These are phyloP conservation scores for Cytospora leucostoma DNA, from an alignment of 2,329 filamentous ascomycete species.

Conservation along the genomic window DNA sequence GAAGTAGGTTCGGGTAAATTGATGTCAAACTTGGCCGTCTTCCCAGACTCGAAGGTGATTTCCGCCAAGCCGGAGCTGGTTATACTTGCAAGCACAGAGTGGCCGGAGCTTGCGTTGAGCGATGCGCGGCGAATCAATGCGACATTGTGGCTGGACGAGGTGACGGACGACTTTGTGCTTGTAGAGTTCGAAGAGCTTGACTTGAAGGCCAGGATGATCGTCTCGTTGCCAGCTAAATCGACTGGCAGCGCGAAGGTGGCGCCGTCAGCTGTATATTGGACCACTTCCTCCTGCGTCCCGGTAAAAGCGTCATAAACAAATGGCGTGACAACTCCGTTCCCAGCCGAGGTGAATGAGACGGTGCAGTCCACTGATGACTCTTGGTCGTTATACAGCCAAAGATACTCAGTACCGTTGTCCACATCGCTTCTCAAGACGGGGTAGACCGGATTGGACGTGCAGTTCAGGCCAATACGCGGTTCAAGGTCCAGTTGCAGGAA, in stretches of 20 bases:
- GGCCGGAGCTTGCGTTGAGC: neutral
- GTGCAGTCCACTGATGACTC: constrained; percentile 5
- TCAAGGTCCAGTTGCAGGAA: constrained; percentile 30
- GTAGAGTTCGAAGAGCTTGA: neutral
- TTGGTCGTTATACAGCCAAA: constrained; percentile 24
- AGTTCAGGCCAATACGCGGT: constrained; percentile 6
- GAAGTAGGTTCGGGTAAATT: neutral
- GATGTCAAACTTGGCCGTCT: constrained; percentile 5
- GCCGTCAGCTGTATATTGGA: constrained; percentile 34
- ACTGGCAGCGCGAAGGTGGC: constrained; percentile 38
- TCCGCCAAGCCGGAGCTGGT: constrained; percentile 11
- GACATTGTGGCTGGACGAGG: constrained; percentile 4
- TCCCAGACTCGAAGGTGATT: constrained; percentile 11
- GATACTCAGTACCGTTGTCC: constrained; percentile 14
- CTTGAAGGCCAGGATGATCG: constrained; percentile 37
- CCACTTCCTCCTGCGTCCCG: constrained; percentile 32
- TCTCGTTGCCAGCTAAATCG: constrained; percentile 42
- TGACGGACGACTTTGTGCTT: constrained; percentile 8
- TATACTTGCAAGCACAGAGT: constrained; percentile 11
- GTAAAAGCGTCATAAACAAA: constrained; percentile 44
- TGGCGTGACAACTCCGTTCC: neutral
- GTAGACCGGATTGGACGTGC: constrained; percentile 14
- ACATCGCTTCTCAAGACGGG: constrained; percentile 6
- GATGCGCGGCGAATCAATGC: neutral
- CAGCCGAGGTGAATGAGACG: constrained; percentile 17